A percentile compares a stretch with the other conserved stretches of the same genome.
Evolutionary conservation across 148 eudicot genomes (phyloP).

Genomic region (Beta vulgaris): DNA sequence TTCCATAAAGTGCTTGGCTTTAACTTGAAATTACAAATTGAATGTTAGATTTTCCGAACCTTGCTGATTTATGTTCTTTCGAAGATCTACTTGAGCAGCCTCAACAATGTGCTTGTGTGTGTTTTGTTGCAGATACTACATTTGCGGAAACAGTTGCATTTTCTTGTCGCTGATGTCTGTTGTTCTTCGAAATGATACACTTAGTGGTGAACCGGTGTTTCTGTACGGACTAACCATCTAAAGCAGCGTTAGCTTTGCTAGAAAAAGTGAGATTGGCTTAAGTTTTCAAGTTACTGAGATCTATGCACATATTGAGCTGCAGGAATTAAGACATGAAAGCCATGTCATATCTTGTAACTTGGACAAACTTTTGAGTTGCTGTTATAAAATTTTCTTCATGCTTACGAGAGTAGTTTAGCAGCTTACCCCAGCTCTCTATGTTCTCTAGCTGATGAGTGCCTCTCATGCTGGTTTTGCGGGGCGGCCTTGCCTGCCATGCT

Average conservation of each 20-base stretch:
- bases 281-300: neutral
- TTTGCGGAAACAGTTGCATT: constrained; percentile 37
- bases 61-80: neutral
- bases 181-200: constrained; percentile 10
- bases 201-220: neutral
- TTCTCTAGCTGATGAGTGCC: too few species aligned
- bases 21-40: too few species aligned
- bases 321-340: neutral
- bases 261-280: neutral
- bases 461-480: too few species aligned
- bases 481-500: too few species aligned
- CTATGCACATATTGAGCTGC: neutral
- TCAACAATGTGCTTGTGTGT: neutral
- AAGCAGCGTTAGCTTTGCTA: neutral
- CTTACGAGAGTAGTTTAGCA: too few species aligned
- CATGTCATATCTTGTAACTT: neutral
- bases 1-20: too few species aligned
- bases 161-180: constrained; percentile 30
- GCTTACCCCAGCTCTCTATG: too few species aligned
- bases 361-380: too few species aligned
- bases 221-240: neutral
- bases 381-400: too few species aligned
- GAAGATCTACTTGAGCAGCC: neutral
- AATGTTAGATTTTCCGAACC: neutral
- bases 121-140: constrained; percentile 38